These are phyloP conservation scores for Fusarium compactum DNA, from an alignment of 2,329 filamentous ascomycete genomes.

Conservation along the genomic window DNA sequence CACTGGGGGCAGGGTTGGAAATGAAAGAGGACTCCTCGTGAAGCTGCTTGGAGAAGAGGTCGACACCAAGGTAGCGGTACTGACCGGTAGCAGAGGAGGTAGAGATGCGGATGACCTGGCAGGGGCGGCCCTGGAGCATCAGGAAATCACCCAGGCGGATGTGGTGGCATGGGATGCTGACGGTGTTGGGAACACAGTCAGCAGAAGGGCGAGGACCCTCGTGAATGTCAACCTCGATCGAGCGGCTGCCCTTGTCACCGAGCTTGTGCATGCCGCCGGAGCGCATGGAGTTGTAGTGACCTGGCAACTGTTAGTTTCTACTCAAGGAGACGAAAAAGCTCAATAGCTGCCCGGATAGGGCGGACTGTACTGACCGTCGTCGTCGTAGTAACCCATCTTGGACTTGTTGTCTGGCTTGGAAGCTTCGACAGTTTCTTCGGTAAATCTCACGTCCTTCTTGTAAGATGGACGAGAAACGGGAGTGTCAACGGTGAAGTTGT, in stretches of 20 bases:
- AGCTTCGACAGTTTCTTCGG: slow-evolving; percentile 74
- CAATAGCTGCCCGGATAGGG: background rate
- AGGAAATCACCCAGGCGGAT: slow-evolving; percentile 98
- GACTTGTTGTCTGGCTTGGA: slow-evolving; percentile 59
- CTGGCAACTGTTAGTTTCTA: slow-evolving; percentile 53
- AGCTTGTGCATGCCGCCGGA: slow-evolving; percentile 66
- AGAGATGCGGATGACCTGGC: slow-evolving; percentile 99
- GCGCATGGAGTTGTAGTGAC: slow-evolving; percentile 71
- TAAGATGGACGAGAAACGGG: slow-evolving; percentile 59
- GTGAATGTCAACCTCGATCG: slow-evolving; percentile 61
- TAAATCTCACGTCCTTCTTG: slow-evolving; percentile 69
- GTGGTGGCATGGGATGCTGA: slow-evolving; percentile 99
- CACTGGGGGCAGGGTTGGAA: slow-evolving; percentile 95
- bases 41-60: slow-evolving; percentile 99
- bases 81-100: slow-evolving; percentile 97
- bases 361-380: slow-evolving; percentile 62
- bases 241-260: slow-evolving; percentile 63
- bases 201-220: slow-evolving; percentile 24
- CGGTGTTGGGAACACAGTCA: slow-evolving; percentile 76
- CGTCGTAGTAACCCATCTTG: slow-evolving; percentile 76
- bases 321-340: background rate
- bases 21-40: slow-evolving; percentile 99
- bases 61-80: slow-evolving; percentile 99
- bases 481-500: slow-evolving; percentile 51
- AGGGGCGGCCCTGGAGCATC: slow-evolving; percentile 98